Percentiles rank a stretch among this genome's conserved stretches.
phyloP scores from a whole-genome alignment of 768 basidiomycete genomes.

The Mycena pura region DNA sequence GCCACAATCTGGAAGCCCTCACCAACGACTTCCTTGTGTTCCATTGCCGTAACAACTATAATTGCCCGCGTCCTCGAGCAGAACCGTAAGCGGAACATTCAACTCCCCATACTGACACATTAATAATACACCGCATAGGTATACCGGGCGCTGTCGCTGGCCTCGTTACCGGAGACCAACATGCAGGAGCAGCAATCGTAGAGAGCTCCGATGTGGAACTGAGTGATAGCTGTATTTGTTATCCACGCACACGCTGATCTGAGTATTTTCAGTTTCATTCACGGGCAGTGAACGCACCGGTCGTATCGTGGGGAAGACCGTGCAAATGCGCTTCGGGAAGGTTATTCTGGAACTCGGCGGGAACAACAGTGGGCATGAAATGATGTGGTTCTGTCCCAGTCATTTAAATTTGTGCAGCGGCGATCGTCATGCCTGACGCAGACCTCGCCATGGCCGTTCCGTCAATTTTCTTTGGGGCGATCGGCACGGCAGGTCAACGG shows the following conservation, averaged over 20 bases:
- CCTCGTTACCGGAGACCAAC: conserved; percentile 83
- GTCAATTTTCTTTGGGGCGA: conserved; percentile 91
- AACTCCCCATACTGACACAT: no score
- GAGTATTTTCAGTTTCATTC: conserved; percentile 74
- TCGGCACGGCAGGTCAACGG: conserved; percentile 77
- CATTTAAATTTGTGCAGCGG: conserved; percentile 57
- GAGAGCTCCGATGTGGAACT: conserved; percentile 78
- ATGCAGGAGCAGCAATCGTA: conserved; percentile 81
- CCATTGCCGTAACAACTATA: conserved; percentile 91
- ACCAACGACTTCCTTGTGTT: conserved; percentile 84
- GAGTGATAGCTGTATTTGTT: conserved; percentile 50
- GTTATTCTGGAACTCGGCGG: conserved; percentile 91
- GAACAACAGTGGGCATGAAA: conserved; percentile 90
- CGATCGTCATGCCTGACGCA: conserved; percentile 92
- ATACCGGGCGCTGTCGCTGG: conserved; percentile 85
- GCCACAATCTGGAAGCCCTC: conserved; percentile 97
- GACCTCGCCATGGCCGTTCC: conserved; percentile 90
- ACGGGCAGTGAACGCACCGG: conserved; percentile 94
- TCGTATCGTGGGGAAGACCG: conserved; percentile 83
- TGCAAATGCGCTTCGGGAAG: conserved; percentile 90
- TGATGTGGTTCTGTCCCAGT: conserved; percentile 18
- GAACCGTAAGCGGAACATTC: conserved; percentile 51
- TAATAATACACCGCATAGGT: conserved; percentile 14
- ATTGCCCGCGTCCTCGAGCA: conserved; percentile 79
- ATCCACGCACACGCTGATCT: not conserved